These are phyloP conservation scores for Ophiostoma tasmaniense DNA, from an alignment of 2,329 filamentous ascomycete genomes.

Conservation along the genomic window DNA sequence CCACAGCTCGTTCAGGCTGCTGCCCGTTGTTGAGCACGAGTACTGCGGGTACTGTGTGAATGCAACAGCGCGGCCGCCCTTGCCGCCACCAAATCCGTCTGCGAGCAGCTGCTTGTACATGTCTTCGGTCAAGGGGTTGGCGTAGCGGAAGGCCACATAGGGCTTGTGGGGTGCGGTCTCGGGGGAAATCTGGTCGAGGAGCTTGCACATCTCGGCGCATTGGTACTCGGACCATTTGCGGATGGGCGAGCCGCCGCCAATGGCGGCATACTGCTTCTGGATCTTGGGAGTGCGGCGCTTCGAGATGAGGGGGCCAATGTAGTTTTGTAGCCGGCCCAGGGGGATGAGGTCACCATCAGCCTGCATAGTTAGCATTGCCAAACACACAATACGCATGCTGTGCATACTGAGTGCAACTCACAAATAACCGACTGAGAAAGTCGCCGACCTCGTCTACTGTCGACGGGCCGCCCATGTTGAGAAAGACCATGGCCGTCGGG, in stretches of 20 bases:
- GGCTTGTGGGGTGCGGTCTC: conserved; percentile 94
- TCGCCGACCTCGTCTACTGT: conserved; percentile 80
- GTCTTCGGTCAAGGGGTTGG: conserved; percentile 84
- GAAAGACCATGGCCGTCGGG: conserved; percentile 94
- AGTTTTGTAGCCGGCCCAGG: conserved; percentile 82
- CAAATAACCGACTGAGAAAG: conserved; percentile 87
- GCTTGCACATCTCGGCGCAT: conserved; percentile 91
- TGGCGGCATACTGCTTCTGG: conserved; percentile 86
- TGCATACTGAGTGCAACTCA: conserved; percentile 37
- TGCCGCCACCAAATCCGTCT: conserved; percentile 84
- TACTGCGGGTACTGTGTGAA: conserved; percentile 99
- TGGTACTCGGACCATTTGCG: conserved; percentile 97
- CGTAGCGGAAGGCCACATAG: conserved; percentile 95
- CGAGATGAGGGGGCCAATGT: conserved; percentile 82
- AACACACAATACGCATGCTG: not conserved
- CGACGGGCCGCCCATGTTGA: conserved; percentile 97
- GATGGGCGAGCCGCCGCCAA: conserved; percentile 96
- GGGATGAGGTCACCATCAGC: conserved; percentile 91
- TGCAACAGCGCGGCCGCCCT: conserved; percentile 85
- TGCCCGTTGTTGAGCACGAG: conserved; percentile 94
- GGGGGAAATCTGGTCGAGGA: conserved; percentile 82
- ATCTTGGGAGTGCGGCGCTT: conserved; percentile 89
- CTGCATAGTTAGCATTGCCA: conserved; percentile 35
- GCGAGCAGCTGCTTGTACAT: conserved; percentile 77
- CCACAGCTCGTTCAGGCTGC: conserved; percentile 94